A percentile compares a stretch with the other conserved stretches of the same genome.
Conservation (phyloP, 2,329 filamentous ascomycete species). For the Phoma sp. region DNA sequence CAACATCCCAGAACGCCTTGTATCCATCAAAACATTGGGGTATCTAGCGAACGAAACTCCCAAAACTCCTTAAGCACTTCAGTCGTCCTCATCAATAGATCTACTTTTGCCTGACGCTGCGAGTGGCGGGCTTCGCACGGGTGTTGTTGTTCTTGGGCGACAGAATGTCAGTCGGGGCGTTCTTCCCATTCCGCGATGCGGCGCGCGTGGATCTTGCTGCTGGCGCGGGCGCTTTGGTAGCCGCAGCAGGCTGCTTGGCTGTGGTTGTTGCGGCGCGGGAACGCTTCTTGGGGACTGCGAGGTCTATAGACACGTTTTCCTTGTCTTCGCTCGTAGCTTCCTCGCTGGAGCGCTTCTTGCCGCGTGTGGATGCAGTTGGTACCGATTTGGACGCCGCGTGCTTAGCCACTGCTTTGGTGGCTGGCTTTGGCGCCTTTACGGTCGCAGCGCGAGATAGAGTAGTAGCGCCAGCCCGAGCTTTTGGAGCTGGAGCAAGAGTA, state of each 20-base stretch:
- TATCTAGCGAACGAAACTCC: slow-evolving; percentile 10
- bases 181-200: slow-evolving; percentile 32
- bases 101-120: slow-evolving; percentile 29
- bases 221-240: slow-evolving; percentile 16
- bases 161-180: slow-evolving; percentile 24
- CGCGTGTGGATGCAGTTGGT: slow-evolving; percentile 17
- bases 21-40: slow-evolving; percentile 3
- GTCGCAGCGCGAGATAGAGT: slow-evolving; percentile 19
- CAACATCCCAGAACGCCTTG: slow-evolving; percentile 16
- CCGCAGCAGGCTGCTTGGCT: slow-evolving; percentile 14
- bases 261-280: slow-evolving; percentile 16
- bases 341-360: slow-evolving; percentile 36
- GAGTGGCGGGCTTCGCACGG: slow-evolving; percentile 26
- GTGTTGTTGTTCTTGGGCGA: slow-evolving; percentile 34
- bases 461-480: slow-evolving; percentile 11
- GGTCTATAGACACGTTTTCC: slow-evolving; percentile 31
- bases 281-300: slow-evolving; percentile 31
- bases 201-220: slow-evolving; percentile 30
- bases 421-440: slow-evolving; percentile 12
- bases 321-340: slow-evolving; percentile 38
- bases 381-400: slow-evolving; percentile 21
- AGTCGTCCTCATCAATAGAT: slow-evolving; percentile 17
- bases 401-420: slow-evolving; percentile 11
- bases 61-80: slow-evolving; percentile 18
- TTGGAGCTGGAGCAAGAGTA: slow-evolving; percentile 3